Evolutionary conservation across 2,329 filamentous ascomycete species (phyloP).

Genomic region (Diaporthe ilicicola): DNA sequence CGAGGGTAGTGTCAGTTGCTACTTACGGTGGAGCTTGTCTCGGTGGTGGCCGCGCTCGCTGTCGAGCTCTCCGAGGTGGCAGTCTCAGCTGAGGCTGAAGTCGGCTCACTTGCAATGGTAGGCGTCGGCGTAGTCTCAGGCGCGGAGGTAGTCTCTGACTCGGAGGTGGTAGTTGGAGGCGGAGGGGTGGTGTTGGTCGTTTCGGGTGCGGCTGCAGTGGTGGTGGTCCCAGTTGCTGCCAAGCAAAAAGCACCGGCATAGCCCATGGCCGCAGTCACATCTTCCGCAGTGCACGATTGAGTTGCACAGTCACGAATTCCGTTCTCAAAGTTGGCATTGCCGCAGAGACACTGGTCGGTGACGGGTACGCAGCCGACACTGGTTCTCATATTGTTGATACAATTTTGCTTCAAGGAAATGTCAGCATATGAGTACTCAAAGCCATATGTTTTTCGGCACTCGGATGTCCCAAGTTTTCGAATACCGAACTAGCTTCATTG

Average conservation of each 20-base stretch:
- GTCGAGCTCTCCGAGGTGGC: slow-evolving; percentile 6
- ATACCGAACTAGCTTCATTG: neutral
- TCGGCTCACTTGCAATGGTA: slow-evolving; percentile 20
- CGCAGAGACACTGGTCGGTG: slow-evolving; percentile 38
- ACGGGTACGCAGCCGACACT: slow-evolving; percentile 31
- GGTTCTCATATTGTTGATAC: slow-evolving; percentile 22
- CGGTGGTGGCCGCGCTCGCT: slow-evolving; percentile 7
- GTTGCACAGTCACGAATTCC: slow-evolving; percentile 36
- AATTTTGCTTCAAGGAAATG: slow-evolving; percentile 10
- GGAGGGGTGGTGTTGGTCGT: neutral
- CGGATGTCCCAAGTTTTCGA: neutral
- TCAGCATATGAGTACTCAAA: neutral
- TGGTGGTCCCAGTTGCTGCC: slow-evolving; percentile 13
- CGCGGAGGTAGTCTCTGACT: slow-evolving; percentile 14
- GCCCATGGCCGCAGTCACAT: slow-evolving; percentile 32
- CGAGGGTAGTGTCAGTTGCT: too few species aligned
- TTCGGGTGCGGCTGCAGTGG: slow-evolving; percentile 16
- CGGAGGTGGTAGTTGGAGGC: slow-evolving; percentile 19
- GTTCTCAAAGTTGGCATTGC: slow-evolving; percentile 32
- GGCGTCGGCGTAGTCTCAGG: slow-evolving; percentile 22
- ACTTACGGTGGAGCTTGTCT: slow-evolving; percentile 27
- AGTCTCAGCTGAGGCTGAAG: slow-evolving; percentile 9
- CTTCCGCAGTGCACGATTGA: slow-evolving; percentile 34
- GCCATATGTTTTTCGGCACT: neutral
- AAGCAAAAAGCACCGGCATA: slow-evolving; percentile 36